Base-by-base conservation (phyloP, 768 basidiomycete genomes). In the Russula sp. region DNA sequence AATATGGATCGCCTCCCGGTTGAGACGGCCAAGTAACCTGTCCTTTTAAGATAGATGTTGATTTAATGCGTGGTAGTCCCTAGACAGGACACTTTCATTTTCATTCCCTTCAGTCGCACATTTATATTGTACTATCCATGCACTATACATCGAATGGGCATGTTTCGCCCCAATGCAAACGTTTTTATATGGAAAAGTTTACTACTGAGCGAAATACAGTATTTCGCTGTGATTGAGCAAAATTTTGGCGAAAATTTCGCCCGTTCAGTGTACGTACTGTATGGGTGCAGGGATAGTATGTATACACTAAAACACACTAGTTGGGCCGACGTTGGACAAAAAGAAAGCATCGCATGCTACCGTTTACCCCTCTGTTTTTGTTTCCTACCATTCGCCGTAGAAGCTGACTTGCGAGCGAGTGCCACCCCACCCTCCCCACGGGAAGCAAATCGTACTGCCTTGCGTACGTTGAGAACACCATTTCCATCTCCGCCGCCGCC, bases 1-100 rank as follows among this genome's bases (percentile, higher is more conserved):
- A 80, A 80, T 60, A 59, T 78, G 67, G 75, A 75, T n/a, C 69
- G 74, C 57, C 70, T 79, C 32, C 77, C 77, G 7, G 69, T 76
- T 18, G 76, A 74, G 63, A 61, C 59, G 55, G 44, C 64, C 22
- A 65, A 65, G 50, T 65, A 65, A 60, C 36, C 38, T 11, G 10
- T n/a, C 13, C 5, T 49, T n/a, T 34, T 38, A 18, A n/a, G n/a
- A n/a, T 38, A 26, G 32, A 24, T 36, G 32, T 36, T 38, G 58
- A 26, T 34, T 20, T 22, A n/a, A 53, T 34, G 52, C 16, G 52
- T 53, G 49, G 9, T 22, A 46, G 44, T 46, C 44, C 44, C 3
- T n/a, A 46, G 44, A n/a, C 10, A n/a, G 44, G 44, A 46, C 44
- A n/a, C 22, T 38, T 38, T 38, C 8, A 38, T 22, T 46, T 22